These are phyloP conservation scores for Aspergillus sp. DNA, from an alignment of 2,329 filamentous ascomycete species.

Conservation along the genomic window DNA sequence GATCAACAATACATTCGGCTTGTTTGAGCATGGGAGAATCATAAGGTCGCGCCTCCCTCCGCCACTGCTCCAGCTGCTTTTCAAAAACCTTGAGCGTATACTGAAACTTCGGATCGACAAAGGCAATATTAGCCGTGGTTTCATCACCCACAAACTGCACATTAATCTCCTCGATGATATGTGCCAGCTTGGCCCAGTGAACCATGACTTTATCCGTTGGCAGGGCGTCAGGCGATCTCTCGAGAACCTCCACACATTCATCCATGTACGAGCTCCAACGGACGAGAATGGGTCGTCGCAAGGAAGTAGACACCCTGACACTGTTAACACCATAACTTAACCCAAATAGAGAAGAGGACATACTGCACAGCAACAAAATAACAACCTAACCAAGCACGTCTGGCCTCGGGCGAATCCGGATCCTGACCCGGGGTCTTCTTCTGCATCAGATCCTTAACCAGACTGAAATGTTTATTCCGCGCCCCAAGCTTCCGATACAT, in stretches of 20 bases:
- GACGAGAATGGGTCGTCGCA: constrained; percentile 58
- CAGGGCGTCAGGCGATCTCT: constrained; percentile 56
- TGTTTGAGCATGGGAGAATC: constrained; percentile 60
- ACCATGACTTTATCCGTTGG: constrained; percentile 57
- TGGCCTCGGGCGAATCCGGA: constrained; percentile 56
- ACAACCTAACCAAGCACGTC: constrained; percentile 60
- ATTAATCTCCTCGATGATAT: constrained; percentile 68
- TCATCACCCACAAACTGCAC: constrained; percentile 69
- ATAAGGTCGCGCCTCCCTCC: constrained; percentile 53
- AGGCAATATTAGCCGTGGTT: constrained; percentile 50
- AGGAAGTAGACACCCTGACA: constrained; percentile 56
- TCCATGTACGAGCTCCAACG: constrained; percentile 65
- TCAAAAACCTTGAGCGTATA: constrained; percentile 66
- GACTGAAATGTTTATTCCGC: constrained; percentile 31
- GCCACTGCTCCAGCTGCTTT: constrained; percentile 62
- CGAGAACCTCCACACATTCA: constrained; percentile 59
- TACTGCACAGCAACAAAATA: constrained; percentile 61
- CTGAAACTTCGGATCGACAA: constrained; percentile 64
- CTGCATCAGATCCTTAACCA: constrained; percentile 39
- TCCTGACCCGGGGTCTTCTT: constrained; percentile 41
- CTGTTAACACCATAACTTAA: neutral
- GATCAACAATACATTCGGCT: constrained; percentile 63
- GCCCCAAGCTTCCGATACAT: constrained; percentile 59
- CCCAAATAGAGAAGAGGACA: constrained; percentile 15
- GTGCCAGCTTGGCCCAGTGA: constrained; percentile 59